Evolutionary conservation across 2,329 filamentous ascomycete species (phyloP), one percentile per base, ranked within the genome.

Genomic region (Colletotrichum sansevieriae): DNA sequence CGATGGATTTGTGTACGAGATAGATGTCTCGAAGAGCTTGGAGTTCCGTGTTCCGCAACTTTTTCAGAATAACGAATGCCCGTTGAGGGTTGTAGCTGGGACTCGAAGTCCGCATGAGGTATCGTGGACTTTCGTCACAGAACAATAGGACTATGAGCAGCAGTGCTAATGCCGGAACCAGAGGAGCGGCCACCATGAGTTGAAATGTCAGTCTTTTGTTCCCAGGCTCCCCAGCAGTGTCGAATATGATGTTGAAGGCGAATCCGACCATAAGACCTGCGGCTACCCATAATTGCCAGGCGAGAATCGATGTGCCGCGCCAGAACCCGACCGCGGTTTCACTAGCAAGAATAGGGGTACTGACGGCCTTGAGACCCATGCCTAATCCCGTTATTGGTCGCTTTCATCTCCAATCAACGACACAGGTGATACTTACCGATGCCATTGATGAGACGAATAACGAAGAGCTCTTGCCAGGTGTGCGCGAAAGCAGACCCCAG

Each of bases 281-380:
- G 4, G 78, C 77, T 20, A 81, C 79, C 74, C 81, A 83, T 2
- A 84, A 73, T 46, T 85, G 83, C 83, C 83, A 85, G 4, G 81
- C 81, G 0, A 85, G 76, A 15, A 84, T 82, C 1, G 81, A 81
- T 12, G 81, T 83, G 1, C 83, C 83, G 72, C 83, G 77, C 83
- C 83, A 84, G 69, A 81, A 84, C 0, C 82, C 81, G 13, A 83
- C 77, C 0, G 83, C 81, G 0, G 82, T 83, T 72, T 85, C 83
- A 8, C 81, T 81, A 2, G 82, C 83, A 2, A 85, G 75, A 15
- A 84, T 83, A 0, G 83, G 81, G 0, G 83, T 82, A 43, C 82
- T 84, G 41, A 84, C 82, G 0, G 83, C 83, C 68, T 84, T 84
- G 29, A 85, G 78, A 0, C 83, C 83, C 83, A 85, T 85, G 1